phyloP scores from a whole-genome alignment of 23 red algal species.

The Cyanidioschyzon merolae region DNA sequence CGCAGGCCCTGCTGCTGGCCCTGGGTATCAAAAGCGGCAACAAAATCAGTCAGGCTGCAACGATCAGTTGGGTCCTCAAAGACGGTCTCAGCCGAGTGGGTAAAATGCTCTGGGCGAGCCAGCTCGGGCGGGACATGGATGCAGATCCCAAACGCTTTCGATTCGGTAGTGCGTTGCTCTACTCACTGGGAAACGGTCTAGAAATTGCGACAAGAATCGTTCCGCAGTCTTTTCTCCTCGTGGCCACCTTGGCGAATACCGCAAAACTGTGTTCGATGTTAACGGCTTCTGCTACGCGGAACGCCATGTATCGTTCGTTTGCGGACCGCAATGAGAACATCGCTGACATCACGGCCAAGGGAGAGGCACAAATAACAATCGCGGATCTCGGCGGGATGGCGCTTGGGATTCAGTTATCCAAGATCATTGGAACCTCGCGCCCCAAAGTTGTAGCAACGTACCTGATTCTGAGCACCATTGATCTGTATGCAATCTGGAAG shows the following conservation, averaged over 20 bases:
- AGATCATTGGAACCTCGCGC: slow-evolving; percentile 37
- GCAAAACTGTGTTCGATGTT: slow-evolving; percentile 92
- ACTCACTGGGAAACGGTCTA: slow-evolving; percentile 75
- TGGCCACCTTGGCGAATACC: slow-evolving; percentile 80
- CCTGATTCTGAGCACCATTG: slow-evolving; percentile 47
- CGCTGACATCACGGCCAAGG: slow-evolving; percentile 95
- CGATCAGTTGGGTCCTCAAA: slow-evolving; percentile 89
- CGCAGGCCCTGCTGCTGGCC: slow-evolving; percentile 78
- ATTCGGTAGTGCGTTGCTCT: slow-evolving; percentile 72
- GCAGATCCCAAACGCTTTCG: slow-evolving; percentile 93
- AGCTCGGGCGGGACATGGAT: slow-evolving; percentile 88
- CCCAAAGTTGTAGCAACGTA: slow-evolving; percentile 56
- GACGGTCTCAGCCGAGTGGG: slow-evolving; percentile 89
- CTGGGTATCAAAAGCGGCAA: slow-evolving; percentile 62
- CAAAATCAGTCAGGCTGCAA: slow-evolving; percentile 36
- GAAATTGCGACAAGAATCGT: slow-evolving; percentile 95
- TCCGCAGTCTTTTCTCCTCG: slow-evolving; percentile 71
- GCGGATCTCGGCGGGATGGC: slow-evolving; percentile 91
- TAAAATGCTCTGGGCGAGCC: slow-evolving; percentile 95
- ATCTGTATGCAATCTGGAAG: slow-evolving; percentile 81
- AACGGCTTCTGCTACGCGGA: slow-evolving; percentile 83
- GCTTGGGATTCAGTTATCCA: slow-evolving; percentile 74
- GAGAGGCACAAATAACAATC: slow-evolving; percentile 93
- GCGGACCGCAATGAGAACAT: slow-evolving; percentile 72
- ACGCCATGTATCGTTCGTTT: slow-evolving; percentile 97